These are phyloP conservation scores for Metarhizium guizhouense DNA, from an alignment of 2,329 filamentous ascomycete genomes.

Conservation along the genomic window DNA sequence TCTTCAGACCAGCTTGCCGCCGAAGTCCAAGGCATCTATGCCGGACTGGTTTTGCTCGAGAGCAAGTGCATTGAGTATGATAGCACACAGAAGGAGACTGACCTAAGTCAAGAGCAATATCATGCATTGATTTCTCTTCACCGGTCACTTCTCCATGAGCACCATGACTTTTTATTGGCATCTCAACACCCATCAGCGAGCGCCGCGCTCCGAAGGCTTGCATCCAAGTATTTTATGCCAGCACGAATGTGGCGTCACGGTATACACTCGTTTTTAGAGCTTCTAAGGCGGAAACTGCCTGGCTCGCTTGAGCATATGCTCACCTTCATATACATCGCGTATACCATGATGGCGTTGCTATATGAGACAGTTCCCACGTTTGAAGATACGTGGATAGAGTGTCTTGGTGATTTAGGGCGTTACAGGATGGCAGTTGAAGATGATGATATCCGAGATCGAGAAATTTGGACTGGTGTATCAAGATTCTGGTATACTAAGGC, in stretches of 20 bases:
- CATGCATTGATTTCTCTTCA: conserved; percentile 77
- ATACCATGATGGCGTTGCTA: conserved; percentile 80
- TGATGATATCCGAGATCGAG: conserved; percentile 62
- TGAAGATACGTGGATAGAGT: conserved; percentile 88
- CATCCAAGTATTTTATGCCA: conserved; percentile 82
- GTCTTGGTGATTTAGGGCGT: conserved; percentile 73
- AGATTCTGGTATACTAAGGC: conserved; percentile 79
- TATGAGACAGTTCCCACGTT: conserved; percentile 80
- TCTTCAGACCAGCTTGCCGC: conserved; percentile 69
- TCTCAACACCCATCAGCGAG: conserved; percentile 77
- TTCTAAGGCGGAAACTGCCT: conserved; percentile 66
- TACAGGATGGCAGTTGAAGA: conserved; percentile 91
- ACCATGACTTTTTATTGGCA: conserved; percentile 80
- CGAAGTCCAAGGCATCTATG: conserved; percentile 79
- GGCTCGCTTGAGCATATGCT: conserved; percentile 81
- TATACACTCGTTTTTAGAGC: conserved; percentile 76
- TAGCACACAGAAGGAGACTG: conserved; percentile 39
- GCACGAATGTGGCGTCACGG: conserved; percentile 91
- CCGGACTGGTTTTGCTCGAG: conserved; percentile 78
- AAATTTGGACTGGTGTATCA: conserved; percentile 74
- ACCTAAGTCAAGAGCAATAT: conserved; percentile 63
- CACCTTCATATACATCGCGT: conserved; percentile 79
- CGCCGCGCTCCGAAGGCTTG: conserved; percentile 55
- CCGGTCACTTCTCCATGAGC: conserved; percentile 69
- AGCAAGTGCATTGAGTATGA: conserved; percentile 81